Evolutionary conservation across 345 rosid genomes (phyloP), one percentile per base, ranked within the genome.

Genomic region (Clausena lansium): DNA sequence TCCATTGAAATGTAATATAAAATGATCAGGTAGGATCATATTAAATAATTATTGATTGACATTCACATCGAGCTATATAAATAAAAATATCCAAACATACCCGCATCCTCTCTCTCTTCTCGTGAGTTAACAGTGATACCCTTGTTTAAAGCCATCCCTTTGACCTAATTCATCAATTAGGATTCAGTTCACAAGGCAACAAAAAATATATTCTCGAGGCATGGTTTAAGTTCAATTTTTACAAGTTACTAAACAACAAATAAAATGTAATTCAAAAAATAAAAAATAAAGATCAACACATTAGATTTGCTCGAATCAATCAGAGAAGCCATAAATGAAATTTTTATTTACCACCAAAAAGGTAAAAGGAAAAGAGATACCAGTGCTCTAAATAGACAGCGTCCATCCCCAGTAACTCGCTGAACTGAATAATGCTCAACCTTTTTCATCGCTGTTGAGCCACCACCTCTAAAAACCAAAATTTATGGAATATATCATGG

Each of bases 101-200:
- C 98, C 76, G 99, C 98, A 80, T 88, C 90, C 71, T 91, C 87
- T 80, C 97, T 91, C 85, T 93, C 99, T 79, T 83, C 81, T 19
- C 85, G 74, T 28, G 93, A 79, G 35, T 80, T 89, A 58, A 93
- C 86, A 72, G 85, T 30, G 69, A 91, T 36, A 57, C 96, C 98
- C 74, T 92, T 92, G 89, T 92, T 91, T 67, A 89, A 88, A 77
- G 98, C 95, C 98, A 93, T 95, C 55, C 98, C 98, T 90, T 95
- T 95, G 59, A 90, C 98, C 98, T 95, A 82, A 76, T 69, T 77
- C 59, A 80, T 41, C 22, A 63, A 55, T 38, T 65, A 76, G 4
- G 63, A 60, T 38, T 39, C n/a, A 72, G 72, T 58, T 47, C 47
- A 65, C 4, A 27, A 28, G 41, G 27, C 50, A 63, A 52, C 17